Evolutionary conservation across 768 basidiomycete species (phyloP).

Genomic region (Leccinum uliginosum): DNA sequence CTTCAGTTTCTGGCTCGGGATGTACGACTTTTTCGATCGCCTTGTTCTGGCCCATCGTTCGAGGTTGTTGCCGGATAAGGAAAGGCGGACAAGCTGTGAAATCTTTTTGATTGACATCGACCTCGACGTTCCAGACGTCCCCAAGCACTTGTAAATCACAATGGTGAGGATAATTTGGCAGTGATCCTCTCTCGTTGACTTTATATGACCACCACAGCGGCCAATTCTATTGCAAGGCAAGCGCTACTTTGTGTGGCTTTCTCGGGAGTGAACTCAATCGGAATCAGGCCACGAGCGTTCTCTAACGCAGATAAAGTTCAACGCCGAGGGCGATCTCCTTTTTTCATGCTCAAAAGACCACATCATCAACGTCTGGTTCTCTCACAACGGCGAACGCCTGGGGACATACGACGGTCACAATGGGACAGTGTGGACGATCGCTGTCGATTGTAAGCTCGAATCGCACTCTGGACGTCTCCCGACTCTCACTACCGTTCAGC

Average conservation of each 20-base stretch:
- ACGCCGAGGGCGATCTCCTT: conserved; percentile 90
- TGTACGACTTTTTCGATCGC: not conserved
- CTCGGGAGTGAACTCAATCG: conserved; percentile 11
- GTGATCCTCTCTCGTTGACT: not conserved
- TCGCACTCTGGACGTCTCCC: not conserved
- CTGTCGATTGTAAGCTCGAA: conserved; percentile 79
- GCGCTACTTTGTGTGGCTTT: conserved; percentile 1
- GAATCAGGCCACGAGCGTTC: conserved; percentile 90
- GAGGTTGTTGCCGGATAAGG: not conserved
- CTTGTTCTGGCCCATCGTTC: conserved; percentile 12
- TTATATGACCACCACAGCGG: conserved; percentile 39
- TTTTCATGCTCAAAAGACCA: conserved; percentile 97
- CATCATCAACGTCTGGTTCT: conserved; percentile 94
- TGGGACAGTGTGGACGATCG: conserved; percentile 94
- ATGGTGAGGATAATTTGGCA: conserved; percentile 12
- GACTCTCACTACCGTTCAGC: conserved; percentile 40
- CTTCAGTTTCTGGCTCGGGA: conserved; percentile 12
- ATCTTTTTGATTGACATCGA: conserved; percentile 20
- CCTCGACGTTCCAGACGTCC: not conserved
- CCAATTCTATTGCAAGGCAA: conserved; percentile 70
- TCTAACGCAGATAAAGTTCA: conserved; percentile 97
- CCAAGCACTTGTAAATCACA: not conserved
- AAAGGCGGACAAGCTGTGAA: not conserved
- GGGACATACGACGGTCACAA: conserved; percentile 97
- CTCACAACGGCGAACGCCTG: conserved; percentile 94